Evolutionary conservation across 202 grass and related monocot genomes (phyloP), one percentile per base, ranked within the genome.

Genomic region (Digitaria exilis): DNA sequence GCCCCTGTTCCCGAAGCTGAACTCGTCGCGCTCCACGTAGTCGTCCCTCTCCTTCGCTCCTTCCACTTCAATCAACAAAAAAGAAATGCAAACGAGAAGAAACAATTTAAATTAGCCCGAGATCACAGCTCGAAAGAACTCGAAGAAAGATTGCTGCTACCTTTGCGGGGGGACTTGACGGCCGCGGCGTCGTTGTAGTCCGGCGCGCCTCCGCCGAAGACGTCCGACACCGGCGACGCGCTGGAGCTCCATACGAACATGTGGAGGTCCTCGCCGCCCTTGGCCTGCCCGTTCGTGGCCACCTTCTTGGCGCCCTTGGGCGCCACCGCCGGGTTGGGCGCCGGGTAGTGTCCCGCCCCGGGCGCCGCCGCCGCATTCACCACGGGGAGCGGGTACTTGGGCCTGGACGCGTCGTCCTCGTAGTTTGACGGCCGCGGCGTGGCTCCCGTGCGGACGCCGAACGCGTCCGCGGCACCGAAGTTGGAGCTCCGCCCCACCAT

Each of bases 181-280:
- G 84, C 91, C 0, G 88, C 62, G 41, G 87, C 84, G 50, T 96
- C 96, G 76, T 75, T 83, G 76, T 96, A 99, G 58, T 99, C 93
- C 16, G 88, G 93, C 3, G 85, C 89, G 70, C 91, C 91, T 28
- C 86, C 88, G 62, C 87, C 91, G 81, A 99, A 99, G 32, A 99
- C 93, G 76, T 99, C 96, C 4, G 93, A 99, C 31, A 99, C 96
- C 2, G 96, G 96, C 9, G 96, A 99, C 46, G 93, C 93, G 83
- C 96, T 99, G 26, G 96, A 99, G 86, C 96, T 99, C 96, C 96
- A 99, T 14, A 99, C 93, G 78, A 99, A 99, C 96, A 99, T 99
- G 89, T 96, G 96, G 49, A 99, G 90, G 85, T 99, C 96, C 87
- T 99, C 91, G 80, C 91, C 91, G 80, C 91, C 92, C 84, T 96